Evolutionary conservation across 2,329 filamentous ascomycete species (phyloP).

Genomic region (Cercospora sp.): DNA sequence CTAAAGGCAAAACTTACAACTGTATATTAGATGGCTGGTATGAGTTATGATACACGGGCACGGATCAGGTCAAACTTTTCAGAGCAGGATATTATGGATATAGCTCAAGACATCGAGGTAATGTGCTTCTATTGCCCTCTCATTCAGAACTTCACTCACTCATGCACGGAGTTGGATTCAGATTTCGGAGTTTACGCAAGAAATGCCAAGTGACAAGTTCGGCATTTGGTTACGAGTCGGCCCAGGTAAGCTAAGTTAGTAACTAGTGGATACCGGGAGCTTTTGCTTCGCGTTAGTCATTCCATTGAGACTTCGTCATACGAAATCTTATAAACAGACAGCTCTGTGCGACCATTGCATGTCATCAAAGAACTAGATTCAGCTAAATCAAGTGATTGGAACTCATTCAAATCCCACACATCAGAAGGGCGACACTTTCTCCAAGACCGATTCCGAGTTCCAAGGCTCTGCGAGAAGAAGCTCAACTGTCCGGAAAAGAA

Average conservation of each 20-base stretch:
- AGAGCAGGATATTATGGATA: background rate
- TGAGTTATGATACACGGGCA: background rate
- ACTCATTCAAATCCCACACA: no score
- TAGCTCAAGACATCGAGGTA: background rate
- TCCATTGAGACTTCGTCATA: background rate
- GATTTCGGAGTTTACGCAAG: background rate
- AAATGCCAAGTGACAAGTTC: background rate
- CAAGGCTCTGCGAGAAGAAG: no score
- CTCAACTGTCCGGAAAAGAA: background rate
- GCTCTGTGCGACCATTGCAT: background rate
- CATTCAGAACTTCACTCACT: background rate
- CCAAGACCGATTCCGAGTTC: no score
- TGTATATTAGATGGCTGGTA: background rate
- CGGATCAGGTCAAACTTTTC: background rate
- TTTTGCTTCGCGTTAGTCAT: background rate
- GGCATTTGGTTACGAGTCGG: background rate
- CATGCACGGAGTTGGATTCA: background rate
- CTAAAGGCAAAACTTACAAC: background rate
- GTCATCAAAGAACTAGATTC: background rate
- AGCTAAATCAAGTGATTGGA: background rate
- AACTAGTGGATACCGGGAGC: background rate
- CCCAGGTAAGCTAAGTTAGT: background rate
- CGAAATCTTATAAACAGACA: background rate
- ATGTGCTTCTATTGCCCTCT: background rate
- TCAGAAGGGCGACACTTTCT: no score